phyloP scores from a whole-genome alignment of 768 basidiomycete species.

The Kwoniella pini region DNA sequence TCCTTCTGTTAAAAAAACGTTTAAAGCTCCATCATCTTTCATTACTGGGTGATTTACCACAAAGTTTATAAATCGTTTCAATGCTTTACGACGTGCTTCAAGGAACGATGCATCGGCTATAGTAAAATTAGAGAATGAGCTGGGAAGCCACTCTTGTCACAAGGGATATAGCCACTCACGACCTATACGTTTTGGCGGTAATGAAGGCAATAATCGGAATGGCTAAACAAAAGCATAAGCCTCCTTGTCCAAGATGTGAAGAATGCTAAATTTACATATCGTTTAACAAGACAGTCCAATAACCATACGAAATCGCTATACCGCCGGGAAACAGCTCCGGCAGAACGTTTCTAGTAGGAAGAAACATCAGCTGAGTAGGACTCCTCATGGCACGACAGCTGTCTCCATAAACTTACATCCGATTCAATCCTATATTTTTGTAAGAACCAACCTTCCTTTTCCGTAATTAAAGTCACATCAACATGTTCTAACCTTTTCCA shows the following conservation, averaged over 20 bases:
- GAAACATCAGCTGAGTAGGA: slow-evolving; percentile 12
- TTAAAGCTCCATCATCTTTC: slow-evolving; percentile 79
- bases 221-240: slow-evolving; percentile 57
- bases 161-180: slow-evolving; percentile 60
- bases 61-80: slow-evolving; percentile 76
- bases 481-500: slow-evolving; percentile 80
- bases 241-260: background rate
- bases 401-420: slow-evolving; percentile 72
- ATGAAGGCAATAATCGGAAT: slow-evolving; percentile 79
- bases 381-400: no score
- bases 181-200: slow-evolving; percentile 91
- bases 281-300: slow-evolving; percentile 77
- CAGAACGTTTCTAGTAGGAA: slow-evolving; percentile 59
- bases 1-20: slow-evolving; percentile 76
- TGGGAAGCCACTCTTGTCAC: background rate
- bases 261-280: slow-evolving; percentile 60
- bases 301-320: slow-evolving; percentile 93
- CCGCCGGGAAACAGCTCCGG: slow-evolving; percentile 71
- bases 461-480: slow-evolving; percentile 67
- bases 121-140: slow-evolving; percentile 5
- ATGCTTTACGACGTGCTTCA: slow-evolving; percentile 85
- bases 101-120: slow-evolving; percentile 84
- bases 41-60: slow-evolving; percentile 90
- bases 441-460: slow-evolving; percentile 88
- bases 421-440: slow-evolving; percentile 81